phyloP scores from a whole-genome alignment of 345 rosid genomes.

The Corymbia maculata region DNA sequence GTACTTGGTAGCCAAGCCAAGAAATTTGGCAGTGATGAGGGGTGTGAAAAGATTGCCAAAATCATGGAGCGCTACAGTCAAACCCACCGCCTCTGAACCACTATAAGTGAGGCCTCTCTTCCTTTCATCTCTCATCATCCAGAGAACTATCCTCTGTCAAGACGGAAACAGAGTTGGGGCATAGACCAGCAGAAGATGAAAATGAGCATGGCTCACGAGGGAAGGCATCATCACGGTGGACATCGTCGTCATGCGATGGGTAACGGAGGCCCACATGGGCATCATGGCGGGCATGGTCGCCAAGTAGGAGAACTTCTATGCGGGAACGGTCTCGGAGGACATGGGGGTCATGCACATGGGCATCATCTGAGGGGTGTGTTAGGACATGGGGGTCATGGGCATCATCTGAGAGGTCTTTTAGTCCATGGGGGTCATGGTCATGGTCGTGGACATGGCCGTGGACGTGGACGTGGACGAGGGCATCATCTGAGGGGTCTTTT shows the following conservation, averaged over 20 bases:
- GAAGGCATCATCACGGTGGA: background rate
- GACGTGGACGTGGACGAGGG: background rate
- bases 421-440: background rate
- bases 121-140: background rate
- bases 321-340: background rate
- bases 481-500: background rate
- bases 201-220: background rate
- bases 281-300: background rate
- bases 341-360: background rate
- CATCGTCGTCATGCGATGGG: background rate
- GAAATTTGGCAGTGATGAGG: too few species aligned
- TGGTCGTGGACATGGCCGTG: background rate
- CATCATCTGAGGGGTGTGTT: background rate
- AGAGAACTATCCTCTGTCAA: background rate
- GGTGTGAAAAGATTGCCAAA: background rate
- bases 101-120: background rate
- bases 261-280: background rate
- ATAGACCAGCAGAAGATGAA: background rate
- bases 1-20: background rate
- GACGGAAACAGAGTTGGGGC: background rate
- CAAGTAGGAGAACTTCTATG: background rate
- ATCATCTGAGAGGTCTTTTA: background rate
- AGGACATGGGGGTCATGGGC: background rate
- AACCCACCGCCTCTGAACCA: background rate
- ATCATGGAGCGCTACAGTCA: background rate